These are phyloP conservation scores for Boletus edulis DNA, from an alignment of 768 basidiomycete species.

Conservation along the genomic window DNA sequence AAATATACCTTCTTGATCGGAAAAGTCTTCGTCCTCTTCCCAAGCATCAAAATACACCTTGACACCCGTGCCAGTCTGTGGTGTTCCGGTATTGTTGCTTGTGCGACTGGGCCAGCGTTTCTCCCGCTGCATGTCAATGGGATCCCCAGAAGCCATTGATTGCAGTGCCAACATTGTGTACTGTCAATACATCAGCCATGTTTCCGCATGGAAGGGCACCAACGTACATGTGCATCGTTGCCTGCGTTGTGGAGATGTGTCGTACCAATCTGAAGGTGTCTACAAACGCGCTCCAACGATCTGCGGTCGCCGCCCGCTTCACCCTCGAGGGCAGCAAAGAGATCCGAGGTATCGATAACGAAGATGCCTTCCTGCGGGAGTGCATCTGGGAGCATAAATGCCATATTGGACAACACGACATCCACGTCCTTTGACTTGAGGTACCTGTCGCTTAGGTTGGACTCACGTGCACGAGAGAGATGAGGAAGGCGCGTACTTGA, in stretches of 20 bases:
- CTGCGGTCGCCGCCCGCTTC: constrained; percentile 49
- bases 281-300: constrained; percentile 59
- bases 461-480: background rate
- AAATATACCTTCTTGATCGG: constrained; percentile 43
- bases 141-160: constrained; percentile 71
- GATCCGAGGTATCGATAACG: constrained; percentile 68
- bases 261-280: constrained; percentile 56
- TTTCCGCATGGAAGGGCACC: background rate
- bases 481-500: constrained; percentile 48
- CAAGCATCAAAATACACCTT: constrained; percentile 58
- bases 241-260: constrained; percentile 77
- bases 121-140: constrained; percentile 73
- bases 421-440: constrained; percentile 50
- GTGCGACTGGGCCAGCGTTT: constrained; percentile 74
- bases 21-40: constrained; percentile 53
- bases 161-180: constrained; percentile 66
- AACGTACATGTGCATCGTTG: constrained; percentile 76
- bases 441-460: constrained; percentile 38
- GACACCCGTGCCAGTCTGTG: constrained; percentile 32
- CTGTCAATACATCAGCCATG: constrained; percentile 36
- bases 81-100: constrained; percentile 10
- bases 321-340: constrained; percentile 76
- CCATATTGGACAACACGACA: constrained; percentile 51
- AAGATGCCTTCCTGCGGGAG: constrained; percentile 54
- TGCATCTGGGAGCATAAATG: constrained; percentile 55